Conservation (phyloP, 805 yeast species). For the Saccharomycopsis capsularis region DNA sequence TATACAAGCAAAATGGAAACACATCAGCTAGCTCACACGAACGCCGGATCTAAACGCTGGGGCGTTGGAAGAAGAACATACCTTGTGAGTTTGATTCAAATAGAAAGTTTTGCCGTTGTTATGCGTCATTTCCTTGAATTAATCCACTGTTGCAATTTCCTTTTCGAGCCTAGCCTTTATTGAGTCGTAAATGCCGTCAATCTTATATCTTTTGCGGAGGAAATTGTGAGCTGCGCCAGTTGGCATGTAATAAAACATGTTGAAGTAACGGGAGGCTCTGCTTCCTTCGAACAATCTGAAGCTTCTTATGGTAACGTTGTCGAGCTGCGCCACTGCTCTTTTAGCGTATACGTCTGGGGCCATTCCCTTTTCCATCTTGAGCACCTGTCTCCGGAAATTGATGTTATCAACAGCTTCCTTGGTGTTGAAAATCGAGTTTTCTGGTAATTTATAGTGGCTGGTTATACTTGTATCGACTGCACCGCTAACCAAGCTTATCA, state of each 20-base stretch:
- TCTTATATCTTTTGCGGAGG: background rate
- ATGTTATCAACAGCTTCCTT: slow-evolving; percentile 46
- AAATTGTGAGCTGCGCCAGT: background rate
- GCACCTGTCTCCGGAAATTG: slow-evolving; percentile 48
- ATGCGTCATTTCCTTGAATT: too few relatives aligned
- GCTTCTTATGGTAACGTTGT: slow-evolving; percentile 18
- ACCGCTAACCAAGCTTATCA: slow-evolving; percentile 64
- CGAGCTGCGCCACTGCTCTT: slow-evolving; percentile 44
- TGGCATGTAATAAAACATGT: background rate
- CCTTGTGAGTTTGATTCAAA: too few relatives aligned
- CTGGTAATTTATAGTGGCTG: slow-evolving; percentile 50
- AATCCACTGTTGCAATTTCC: background rate
- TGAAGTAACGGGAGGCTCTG: background rate
- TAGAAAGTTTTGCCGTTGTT: too few relatives aligned
- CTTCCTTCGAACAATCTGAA: slow-evolving; percentile 15
- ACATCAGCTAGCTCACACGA: too few relatives aligned
- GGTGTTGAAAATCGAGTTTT: slow-evolving; percentile 43
- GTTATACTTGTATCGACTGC: slow-evolving; percentile 68
- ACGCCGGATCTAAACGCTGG: too few relatives aligned
- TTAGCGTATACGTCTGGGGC: slow-evolving; percentile 50
- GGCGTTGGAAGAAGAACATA: too few relatives aligned
- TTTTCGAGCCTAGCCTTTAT: background rate
- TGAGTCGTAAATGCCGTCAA: background rate
- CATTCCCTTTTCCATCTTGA: slow-evolving; percentile 53
- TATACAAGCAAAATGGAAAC: too few relatives aligned